Evolutionary conservation across 2,329 filamentous ascomycete genomes (phyloP).

Genomic region (Alternaria arbusti): DNA sequence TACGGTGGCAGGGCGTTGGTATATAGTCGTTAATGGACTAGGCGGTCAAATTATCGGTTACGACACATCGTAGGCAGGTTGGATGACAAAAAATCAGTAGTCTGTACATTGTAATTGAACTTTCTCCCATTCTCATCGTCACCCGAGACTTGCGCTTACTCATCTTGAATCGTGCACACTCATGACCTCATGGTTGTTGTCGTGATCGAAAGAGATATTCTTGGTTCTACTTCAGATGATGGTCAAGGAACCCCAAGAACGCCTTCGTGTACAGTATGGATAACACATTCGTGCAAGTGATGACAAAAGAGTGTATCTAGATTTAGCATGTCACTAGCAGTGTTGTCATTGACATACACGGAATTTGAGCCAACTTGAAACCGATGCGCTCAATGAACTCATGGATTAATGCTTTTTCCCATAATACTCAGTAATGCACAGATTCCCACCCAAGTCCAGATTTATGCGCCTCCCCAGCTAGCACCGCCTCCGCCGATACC

Average conservation of each 20-base stretch:
- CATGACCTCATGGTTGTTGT: no score
- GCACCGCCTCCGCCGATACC: slow-evolving; percentile 43
- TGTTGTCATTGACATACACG: not conserved
- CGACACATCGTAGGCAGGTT: not conserved
- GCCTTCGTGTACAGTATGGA: no score
- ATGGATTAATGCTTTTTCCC: not conserved
- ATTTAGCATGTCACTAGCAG: not conserved
- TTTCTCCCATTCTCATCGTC: no score
- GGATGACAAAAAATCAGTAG: not conserved
- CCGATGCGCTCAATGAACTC: not conserved
- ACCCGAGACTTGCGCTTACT: no score
- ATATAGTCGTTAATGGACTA: not conserved
- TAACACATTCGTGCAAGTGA: no score
- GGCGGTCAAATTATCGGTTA: not conserved
- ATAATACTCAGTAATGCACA: not conserved
- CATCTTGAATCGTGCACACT: no score
- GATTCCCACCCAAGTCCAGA: not conserved
- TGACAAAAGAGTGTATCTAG: not conserved
- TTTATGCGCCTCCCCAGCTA: slow-evolving; percentile 40
- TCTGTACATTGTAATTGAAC: not conserved
- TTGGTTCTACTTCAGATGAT: no score
- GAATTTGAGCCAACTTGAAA: not conserved
- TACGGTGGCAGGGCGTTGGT: not conserved
- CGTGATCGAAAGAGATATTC: no score
- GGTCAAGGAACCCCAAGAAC: no score